phyloP scores from a whole-genome alignment of 345 rosid genomes.

The Pugionium cornutum region DNA sequence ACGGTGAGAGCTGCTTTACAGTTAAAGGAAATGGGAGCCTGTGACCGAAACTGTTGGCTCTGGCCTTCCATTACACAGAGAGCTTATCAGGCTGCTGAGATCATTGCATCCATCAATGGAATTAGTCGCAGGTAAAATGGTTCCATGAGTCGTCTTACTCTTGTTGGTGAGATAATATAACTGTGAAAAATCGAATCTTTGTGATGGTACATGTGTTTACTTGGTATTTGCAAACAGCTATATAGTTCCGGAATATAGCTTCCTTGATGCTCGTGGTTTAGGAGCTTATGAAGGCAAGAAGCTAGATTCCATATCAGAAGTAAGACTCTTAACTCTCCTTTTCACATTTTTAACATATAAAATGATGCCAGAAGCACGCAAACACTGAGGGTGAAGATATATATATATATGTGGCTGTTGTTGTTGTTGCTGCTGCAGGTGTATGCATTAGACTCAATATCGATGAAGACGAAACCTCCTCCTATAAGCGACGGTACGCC shows the following conservation, averaged over 20 bases:
- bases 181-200: conserved; percentile 2
- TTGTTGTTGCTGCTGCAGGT: conserved; percentile 45
- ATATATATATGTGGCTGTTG: neutral
- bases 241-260: conserved; percentile 91
- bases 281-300: conserved; percentile 93
- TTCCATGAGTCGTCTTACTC: neutral
- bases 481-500: conserved; percentile 93
- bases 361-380: neutral
- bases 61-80: conserved; percentile 98
- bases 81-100: conserved; percentile 94
- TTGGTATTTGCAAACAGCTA: conserved; percentile 48
- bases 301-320: conserved; percentile 73
- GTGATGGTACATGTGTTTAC: neutral
- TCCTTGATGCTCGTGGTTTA: conserved; percentile 92
- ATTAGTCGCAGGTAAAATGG: conserved; percentile 61
- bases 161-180: neutral
- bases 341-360: neutral
- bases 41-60: conserved; percentile 82
- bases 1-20: conserved; percentile 61
- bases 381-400: neutral
- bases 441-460: conserved; percentile 74
- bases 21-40: conserved; percentile 75
- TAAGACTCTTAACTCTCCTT: conserved; percentile 31
- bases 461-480: conserved; percentile 81
- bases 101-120: conserved; percentile 72